These are phyloP conservation scores for Cryptosporidium andersoni DNA, from an alignment of 169 alveolate genomes.

Conservation along the genomic window DNA sequence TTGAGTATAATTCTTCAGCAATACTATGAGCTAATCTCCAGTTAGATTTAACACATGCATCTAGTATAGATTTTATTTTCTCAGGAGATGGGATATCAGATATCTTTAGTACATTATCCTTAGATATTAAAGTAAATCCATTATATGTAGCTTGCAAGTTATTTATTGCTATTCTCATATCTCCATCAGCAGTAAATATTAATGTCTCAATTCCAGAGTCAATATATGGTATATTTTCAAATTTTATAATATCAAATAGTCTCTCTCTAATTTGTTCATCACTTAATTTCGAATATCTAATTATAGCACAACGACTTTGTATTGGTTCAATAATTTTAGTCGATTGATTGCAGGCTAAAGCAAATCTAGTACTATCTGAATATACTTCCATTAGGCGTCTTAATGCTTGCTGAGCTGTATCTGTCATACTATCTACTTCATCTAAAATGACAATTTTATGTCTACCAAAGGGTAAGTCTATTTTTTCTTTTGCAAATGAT, in stretches of 20 bases:
- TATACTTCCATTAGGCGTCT: conserved; percentile 97
- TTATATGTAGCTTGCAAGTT: conserved; percentile 95
- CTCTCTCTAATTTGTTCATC: conserved; percentile 91
- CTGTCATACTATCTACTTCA: conserved; percentile 99
- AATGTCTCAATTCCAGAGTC: conserved; percentile 95
- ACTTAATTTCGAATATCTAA: conserved; percentile 93
- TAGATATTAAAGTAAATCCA: conserved; percentile 92
- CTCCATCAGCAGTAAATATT: conserved; percentile 95
- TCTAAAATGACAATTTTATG: conserved; percentile 98
- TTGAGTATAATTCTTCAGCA: conserved; percentile 80
- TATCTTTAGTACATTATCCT: conserved; percentile 93
- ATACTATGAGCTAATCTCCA: conserved; percentile 86
- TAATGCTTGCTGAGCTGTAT: conserved; percentile 98
- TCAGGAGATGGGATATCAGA: conserved; percentile 98
- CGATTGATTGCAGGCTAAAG: conserved; percentile 98
- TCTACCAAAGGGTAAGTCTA: conserved; percentile 91
- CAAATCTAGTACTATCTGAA: conserved; percentile 97
- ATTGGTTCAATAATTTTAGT: conserved; percentile 98
- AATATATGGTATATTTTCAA: conserved; percentile 80
- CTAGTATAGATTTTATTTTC: conserved; percentile 83
- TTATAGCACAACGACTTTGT: conserved; percentile 98
- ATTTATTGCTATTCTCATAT: conserved; percentile 88
- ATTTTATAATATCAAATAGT: conserved; percentile 84
- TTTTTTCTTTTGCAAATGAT: conserved; percentile 93
- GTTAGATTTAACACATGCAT: conserved; percentile 84